A percentile compares a stretch with the other conserved stretches of the same genome.
Evolutionary conservation across 2,329 filamentous ascomycete genomes (phyloP).

Genomic region (Phaeosphaeriaceae sp.): DNA sequence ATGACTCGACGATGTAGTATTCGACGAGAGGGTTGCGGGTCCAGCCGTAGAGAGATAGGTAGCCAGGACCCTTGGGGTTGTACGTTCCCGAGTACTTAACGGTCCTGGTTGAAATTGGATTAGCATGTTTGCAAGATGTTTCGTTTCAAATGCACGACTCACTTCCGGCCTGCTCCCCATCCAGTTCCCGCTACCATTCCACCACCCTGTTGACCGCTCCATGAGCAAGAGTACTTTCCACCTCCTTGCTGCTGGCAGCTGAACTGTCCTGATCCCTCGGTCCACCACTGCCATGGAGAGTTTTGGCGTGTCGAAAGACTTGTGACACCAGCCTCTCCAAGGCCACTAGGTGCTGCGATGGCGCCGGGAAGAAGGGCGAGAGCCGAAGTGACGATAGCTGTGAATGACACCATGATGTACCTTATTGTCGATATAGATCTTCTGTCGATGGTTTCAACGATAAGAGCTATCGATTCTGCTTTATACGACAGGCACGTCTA

Average conservation of each 20-base stretch:
- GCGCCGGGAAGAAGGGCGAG: conserved; percentile 14
- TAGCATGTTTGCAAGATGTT: not conserved
- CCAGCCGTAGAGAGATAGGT: conserved; percentile 59
- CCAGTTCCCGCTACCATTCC: conserved; percentile 22
- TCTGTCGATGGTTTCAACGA: not conserved
- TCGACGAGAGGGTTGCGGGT: conserved; percentile 59
- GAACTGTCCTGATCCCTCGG: conserved; percentile 20
- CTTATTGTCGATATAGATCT: not conserved
- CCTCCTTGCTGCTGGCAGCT: conserved; percentile 21
- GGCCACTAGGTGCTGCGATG: conserved; percentile 14
- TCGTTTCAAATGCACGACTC: conserved; percentile 3
- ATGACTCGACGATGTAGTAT: conserved; percentile 59
- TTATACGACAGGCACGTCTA: conserved; percentile 6
- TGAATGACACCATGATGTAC: conserved; percentile 15
- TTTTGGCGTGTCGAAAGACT: conserved; percentile 14
- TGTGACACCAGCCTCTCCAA: not conserved
- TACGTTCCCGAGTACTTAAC: conserved; percentile 35
- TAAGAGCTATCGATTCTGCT: conserved; percentile 1
- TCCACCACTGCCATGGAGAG: conserved; percentile 19
- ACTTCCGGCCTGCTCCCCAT: conserved; percentile 19
- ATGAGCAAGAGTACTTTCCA: conserved; percentile 21
- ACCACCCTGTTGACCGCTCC: conserved; percentile 17
- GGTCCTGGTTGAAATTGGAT: conserved; percentile 11
- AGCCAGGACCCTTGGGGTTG: conserved; percentile 22
- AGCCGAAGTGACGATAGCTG: conserved; percentile 13